Conservation (phyloP, 2,329 filamentous ascomycete species). For the Elsinoe perseae region DNA sequence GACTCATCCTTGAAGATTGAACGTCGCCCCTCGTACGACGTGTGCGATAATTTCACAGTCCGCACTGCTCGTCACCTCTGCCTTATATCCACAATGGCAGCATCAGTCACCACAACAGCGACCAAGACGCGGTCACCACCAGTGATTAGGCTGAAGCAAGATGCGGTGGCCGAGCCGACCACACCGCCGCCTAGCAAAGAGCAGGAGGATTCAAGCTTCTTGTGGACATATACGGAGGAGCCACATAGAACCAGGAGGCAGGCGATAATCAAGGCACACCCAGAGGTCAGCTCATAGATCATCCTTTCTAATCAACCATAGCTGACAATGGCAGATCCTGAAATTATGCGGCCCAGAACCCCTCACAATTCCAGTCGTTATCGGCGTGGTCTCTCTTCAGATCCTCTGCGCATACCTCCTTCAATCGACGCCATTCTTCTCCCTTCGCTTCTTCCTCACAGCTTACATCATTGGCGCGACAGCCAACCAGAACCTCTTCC, state of each 20-base stretch:
- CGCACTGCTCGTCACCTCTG: background rate
- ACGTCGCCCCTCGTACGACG: background rate
- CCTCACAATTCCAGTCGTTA: slow-evolving; percentile 87
- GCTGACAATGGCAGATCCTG: slow-evolving; percentile 58
- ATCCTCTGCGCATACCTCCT: slow-evolving; percentile 69
- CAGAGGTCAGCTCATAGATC: slow-evolving; percentile 56
- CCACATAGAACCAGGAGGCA: slow-evolving; percentile 84
- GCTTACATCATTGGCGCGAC: slow-evolving; percentile 91
- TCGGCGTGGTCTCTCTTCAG: slow-evolving; percentile 76
- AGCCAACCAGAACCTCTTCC: slow-evolving; percentile 95
- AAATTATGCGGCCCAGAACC: slow-evolving; percentile 96
- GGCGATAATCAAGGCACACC: slow-evolving; percentile 96
- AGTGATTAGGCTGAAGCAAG: background rate
- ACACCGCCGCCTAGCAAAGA: slow-evolving; percentile 20
- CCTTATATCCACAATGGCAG: background rate
- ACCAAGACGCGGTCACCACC: background rate
- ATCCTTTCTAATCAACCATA: background rate
- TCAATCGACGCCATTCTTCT: slow-evolving; percentile 68
- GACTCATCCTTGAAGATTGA: background rate
- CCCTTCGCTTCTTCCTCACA: slow-evolving; percentile 74
- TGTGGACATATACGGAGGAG: slow-evolving; percentile 99
- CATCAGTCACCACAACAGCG: slow-evolving; percentile 10
- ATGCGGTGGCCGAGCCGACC: background rate
- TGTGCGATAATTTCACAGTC: background rate
- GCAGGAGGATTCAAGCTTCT: slow-evolving; percentile 56